These are phyloP conservation scores for Anethum foeniculum DNA, from an alignment of 140 eudicot species.

Conservation along the genomic window DNA sequence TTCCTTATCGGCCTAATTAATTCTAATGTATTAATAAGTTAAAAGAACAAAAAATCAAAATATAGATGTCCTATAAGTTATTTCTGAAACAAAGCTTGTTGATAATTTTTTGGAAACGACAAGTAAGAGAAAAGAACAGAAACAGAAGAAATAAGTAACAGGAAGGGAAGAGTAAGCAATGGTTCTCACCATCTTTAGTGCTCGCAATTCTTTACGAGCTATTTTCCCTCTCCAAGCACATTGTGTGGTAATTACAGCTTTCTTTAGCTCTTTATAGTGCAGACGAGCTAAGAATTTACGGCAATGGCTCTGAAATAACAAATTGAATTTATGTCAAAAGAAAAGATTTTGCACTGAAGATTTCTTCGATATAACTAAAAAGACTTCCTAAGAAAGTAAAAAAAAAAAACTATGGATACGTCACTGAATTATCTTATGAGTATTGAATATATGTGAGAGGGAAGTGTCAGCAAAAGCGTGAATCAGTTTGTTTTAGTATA, in stretches of 20 bases:
- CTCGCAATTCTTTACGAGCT: slow-evolving; percentile 51
- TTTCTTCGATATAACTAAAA: not conserved
- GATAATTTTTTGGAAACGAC: not conserved
- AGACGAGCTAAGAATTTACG: slow-evolving; percentile 32
- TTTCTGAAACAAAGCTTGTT: not conserved
- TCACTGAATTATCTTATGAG: not conserved
- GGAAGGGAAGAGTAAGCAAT: slow-evolving; percentile 2
- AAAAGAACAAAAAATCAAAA: not conserved
- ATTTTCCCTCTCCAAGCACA: slow-evolving; percentile 51
- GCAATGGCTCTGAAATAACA: slow-evolving; percentile 41
- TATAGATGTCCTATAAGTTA: not conserved
- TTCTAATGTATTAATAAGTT: too few relatives aligned
- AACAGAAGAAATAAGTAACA: not conserved
- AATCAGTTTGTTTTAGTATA: not conserved
- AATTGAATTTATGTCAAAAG: not conserved
- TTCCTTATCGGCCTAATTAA: not conserved
- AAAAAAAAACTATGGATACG: not conserved
- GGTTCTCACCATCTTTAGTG: slow-evolving; percentile 52
- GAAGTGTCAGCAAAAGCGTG: not conserved
- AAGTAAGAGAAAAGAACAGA: not conserved
- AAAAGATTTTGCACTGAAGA: not conserved
- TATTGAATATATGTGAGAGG: not conserved
- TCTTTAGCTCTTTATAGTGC: slow-evolving; percentile 36
- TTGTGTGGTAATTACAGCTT: slow-evolving; percentile 49
- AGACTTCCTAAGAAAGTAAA: not conserved